phyloP scores from a whole-genome alignment of 805 yeast genomes.

The Ogataea naganishii region DNA sequence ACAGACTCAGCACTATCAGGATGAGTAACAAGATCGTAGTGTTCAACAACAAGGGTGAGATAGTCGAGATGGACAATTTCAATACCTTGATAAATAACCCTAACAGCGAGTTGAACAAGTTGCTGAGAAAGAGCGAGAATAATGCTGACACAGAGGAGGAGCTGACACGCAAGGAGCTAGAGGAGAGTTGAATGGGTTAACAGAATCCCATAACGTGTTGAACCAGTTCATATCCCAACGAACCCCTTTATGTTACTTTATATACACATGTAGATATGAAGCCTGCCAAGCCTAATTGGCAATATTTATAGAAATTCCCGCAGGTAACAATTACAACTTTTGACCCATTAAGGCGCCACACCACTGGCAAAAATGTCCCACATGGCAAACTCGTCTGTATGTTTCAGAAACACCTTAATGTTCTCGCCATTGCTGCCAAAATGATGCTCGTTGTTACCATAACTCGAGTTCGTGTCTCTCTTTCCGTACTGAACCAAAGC shows the following conservation, averaged over 20 bases:
- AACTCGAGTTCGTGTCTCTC: constrained; percentile 18
- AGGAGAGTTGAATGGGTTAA: constrained; percentile 2
- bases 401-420: constrained; percentile 12
- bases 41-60: constrained; percentile 56
- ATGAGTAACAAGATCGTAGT: constrained; percentile 79
- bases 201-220: too few species aligned
- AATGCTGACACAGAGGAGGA: constrained; percentile 18
- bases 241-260: too few species aligned
- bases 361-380: constrained; percentile 24
- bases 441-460: constrained; percentile 19
- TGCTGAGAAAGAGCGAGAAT: constrained; percentile 24
- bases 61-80: constrained; percentile 64
- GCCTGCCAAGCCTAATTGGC: too few species aligned
- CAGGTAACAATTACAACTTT: too few species aligned
- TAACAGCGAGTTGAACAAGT: constrained; percentile 33
- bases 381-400: constrained; percentile 10
- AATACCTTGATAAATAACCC: constrained; percentile 38
- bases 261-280: too few species aligned
- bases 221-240: too few species aligned
- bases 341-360: constrained; percentile 17
- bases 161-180: constrained; percentile 5
- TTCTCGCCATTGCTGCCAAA: constrained; percentile 22
- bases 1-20: constrained; percentile 78
- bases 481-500: constrained; percentile 19
- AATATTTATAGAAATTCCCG: too few species aligned